Conservation (phyloP, 78 protist genomes). For the Pigoraptor vietnamica region DNA sequence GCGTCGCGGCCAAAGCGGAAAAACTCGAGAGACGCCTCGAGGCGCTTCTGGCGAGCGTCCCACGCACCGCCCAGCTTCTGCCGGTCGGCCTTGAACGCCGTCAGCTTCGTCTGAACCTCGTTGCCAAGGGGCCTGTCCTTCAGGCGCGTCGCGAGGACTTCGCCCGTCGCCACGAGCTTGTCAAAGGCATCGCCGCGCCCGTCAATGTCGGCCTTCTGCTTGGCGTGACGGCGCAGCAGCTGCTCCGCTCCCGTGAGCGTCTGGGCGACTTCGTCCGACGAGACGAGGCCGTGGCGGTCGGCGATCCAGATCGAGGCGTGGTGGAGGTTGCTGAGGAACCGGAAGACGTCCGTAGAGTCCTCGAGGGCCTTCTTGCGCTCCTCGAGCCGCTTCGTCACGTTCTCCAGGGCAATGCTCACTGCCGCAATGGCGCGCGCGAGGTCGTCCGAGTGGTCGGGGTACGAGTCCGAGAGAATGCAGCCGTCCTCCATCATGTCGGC, state of each 20-base stretch:
- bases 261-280: neutral
- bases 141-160: neutral
- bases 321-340: neutral
- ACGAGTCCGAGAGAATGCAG: neutral
- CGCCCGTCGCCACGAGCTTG: neutral
- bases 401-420: neutral
- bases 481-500: neutral
- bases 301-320: neutral
- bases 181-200: neutral
- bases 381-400: neutral
- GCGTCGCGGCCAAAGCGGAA: neutral
- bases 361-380: neutral
- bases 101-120: neutral
- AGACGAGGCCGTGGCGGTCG: neutral
- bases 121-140: neutral
- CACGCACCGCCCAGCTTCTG: neutral
- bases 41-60: neutral
- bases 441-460: neutral
- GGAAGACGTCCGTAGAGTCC: neutral
- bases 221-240: neutral
- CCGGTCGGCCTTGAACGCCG: neutral
- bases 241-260: neutral
- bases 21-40: neutral
- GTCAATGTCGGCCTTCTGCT: neutral
- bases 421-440: neutral